Evolutionary conservation across 2,329 filamentous ascomycete genomes (phyloP), one percentile per base, ranked within the genome.

Genomic region (Penicillium hesseltinei): DNA sequence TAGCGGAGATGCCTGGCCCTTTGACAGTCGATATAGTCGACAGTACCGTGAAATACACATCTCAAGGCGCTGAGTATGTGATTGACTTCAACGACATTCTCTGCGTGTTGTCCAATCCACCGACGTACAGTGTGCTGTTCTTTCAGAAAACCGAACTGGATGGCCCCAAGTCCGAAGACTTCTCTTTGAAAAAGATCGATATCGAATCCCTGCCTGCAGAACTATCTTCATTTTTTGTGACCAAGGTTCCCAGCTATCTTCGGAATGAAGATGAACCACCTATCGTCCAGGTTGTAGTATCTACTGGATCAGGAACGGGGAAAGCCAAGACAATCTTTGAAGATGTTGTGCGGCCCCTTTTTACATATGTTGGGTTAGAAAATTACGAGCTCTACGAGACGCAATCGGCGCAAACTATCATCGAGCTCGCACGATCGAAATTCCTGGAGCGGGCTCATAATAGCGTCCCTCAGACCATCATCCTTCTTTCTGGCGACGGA

Each of bases 401-500:
- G 1, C 73, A 82, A 25, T 88, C 83, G 31, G 77, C 82, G 0
- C 75, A 84, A 2, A 89, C 84, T 13, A 82, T 97, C 40, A 78
- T 80, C 6, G 78, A 88, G 1, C 84, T 95, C 52, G 84, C 88
- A 0, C 76, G 67, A 50, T 64, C 70, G 39, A 67, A 73, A 23
- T 76, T 87, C 60, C 73, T 84, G 13, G 75, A 78, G 2, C 69
- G 71, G 38, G 84, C 84, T 15, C 79, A 78, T 56, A 54, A 74
- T 51, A 79, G 79, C 1, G 62, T 75, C 5, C 64, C 71, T 13
- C 84, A 87, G 68, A 86, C 87, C 0, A 80, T 97, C 27, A 75
- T 97, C 31, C 81, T 97, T 13, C 80, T 97, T 5, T 93, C 89
- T 48, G 93, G 93, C 7, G 93, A 97, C 72, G 93, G 93, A 15